A percentile compares a stretch with the other conserved stretches of the same genome.
These are phyloP conservation scores for Puccinia horiana DNA, from an alignment of 1,284 basidiomycete species.

Conservation along the genomic window DNA sequence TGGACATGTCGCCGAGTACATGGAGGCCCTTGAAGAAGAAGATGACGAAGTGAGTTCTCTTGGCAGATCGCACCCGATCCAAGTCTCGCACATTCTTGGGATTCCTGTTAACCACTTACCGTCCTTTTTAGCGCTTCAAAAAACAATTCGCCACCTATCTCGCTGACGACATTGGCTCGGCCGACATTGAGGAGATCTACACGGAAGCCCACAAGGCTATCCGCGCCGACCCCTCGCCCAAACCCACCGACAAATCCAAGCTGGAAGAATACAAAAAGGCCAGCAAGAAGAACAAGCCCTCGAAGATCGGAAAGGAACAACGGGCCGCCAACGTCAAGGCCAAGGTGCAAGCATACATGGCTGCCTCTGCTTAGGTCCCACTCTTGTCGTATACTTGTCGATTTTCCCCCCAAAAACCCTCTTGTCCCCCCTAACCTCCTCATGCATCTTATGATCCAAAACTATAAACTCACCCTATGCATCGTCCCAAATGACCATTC, in stretches of 20 bases:
- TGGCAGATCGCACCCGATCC: no score
- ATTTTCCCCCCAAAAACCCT: background rate
- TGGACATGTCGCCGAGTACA: conserved; percentile 98
- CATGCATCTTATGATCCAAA: background rate
- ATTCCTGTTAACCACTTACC: background rate
- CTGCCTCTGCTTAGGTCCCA: background rate
- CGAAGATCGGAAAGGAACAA: conserved; percentile 75
- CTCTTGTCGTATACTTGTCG: background rate
- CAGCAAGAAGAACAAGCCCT: conserved; percentile 71
- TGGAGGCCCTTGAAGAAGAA: conserved; percentile 99
- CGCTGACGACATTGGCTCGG: conserved; percentile 89
- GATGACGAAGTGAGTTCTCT: conserved; percentile 72
- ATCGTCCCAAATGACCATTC: background rate
- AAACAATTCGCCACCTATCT: conserved; percentile 97
- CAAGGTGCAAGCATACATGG: conserved; percentile 26
- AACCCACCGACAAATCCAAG: conserved; percentile 79
- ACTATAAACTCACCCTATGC: background rate
- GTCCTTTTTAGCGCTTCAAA: conserved; percentile 69
- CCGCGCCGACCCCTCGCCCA: conserved; percentile 89
- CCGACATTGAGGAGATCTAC: conserved; percentile 90
- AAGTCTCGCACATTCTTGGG: background rate
- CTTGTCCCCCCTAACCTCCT: background rate
- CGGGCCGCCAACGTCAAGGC: conserved; percentile 59
- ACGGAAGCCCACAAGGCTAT: conserved; percentile 67
- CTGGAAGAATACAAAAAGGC: conserved; percentile 86